Percentiles rank a stretch among this genome's conserved stretches.
Conservation (phyloP, 2,329 filamentous ascomycete species). For the Chalaropsis thielavioides region DNA sequence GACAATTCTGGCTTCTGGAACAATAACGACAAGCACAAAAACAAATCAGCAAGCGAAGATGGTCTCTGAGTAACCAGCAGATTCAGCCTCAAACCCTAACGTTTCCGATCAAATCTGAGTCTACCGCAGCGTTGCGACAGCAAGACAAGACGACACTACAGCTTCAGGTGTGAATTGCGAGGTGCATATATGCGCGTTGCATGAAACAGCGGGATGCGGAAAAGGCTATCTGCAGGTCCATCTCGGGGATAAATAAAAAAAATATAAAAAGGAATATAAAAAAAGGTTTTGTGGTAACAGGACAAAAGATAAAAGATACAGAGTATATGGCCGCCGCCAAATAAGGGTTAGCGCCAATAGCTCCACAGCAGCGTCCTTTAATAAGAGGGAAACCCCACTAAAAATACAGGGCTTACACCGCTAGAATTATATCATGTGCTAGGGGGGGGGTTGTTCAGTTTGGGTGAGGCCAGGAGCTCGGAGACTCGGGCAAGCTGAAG, state of each 20-base stretch:
- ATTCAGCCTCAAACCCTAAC: not conserved
- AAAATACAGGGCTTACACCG: slow-evolving; percentile 1
- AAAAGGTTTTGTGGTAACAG: too few relatives aligned
- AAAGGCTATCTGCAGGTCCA: not conserved
- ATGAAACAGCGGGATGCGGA: not conserved
- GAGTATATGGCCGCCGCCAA: not conserved
- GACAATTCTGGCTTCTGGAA: not conserved
- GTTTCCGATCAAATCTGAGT: too few relatives aligned
- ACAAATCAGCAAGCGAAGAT: not conserved
- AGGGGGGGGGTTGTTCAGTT: not conserved
- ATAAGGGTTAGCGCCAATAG: not conserved
- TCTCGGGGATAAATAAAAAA: not conserved
- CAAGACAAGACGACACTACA: too few relatives aligned
- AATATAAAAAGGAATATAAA: too few relatives aligned
- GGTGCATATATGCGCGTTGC: not conserved
- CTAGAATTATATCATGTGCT: not conserved
- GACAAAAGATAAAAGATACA: too few relatives aligned
- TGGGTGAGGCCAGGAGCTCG: not conserved
- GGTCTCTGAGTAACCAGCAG: not conserved
- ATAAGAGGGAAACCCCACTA: not conserved
- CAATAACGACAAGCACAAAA: not conserved
- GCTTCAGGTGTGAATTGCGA: not conserved
- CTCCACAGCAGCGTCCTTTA: slow-evolving; percentile 2
- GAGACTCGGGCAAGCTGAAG: not conserved
- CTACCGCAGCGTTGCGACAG: too few relatives aligned